A percentile compares a stretch with the other conserved stretches of the same genome.
phyloP scores from a whole-genome alignment of 2,329 filamentous ascomycete genomes.

The Alternaria panax region DNA sequence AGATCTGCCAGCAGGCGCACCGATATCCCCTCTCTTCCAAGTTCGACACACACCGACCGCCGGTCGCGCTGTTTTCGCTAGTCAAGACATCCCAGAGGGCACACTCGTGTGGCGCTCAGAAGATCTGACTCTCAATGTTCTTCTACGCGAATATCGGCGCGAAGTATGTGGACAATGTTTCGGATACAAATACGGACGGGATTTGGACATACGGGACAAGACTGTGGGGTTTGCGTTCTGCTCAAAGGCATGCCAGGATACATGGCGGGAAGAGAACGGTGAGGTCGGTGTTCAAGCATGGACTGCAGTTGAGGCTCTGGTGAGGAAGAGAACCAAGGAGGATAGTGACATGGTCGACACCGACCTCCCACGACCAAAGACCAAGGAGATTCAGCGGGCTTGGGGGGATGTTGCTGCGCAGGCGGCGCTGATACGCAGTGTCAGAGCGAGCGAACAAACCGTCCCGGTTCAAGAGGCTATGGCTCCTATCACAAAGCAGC shows the following conservation, averaged over 20 bases:
- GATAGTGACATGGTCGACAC: constrained; percentile 46
- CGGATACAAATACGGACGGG: constrained; percentile 54
- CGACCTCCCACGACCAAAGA: constrained; percentile 35
- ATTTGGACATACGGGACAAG: constrained; percentile 49
- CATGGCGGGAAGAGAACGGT: constrained; percentile 45
- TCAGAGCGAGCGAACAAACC: constrained; percentile 23
- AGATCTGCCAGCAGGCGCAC: constrained; percentile 32
- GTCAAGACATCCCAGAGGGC: constrained; percentile 40
- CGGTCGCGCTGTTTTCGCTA: constrained; percentile 57
- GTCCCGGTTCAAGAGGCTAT: constrained; percentile 2
- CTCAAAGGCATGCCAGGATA: constrained; percentile 42
- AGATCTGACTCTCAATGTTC: constrained; percentile 51
- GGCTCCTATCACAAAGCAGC: constrained; percentile 41
- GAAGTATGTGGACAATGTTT: constrained; percentile 60
- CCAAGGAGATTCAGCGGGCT: constrained; percentile 36
- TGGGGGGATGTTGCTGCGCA: constrained; percentile 37
- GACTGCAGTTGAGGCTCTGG: constrained; percentile 45
- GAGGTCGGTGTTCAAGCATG: constrained; percentile 44
- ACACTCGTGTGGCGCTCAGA: constrained; percentile 49
- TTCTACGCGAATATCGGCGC: constrained; percentile 56
- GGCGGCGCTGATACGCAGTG: constrained; percentile 37
- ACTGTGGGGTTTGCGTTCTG: constrained; percentile 55
- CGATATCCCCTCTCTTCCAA: constrained; percentile 43
- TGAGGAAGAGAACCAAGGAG: constrained; percentile 41
- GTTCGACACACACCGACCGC: constrained; percentile 52